Evolutionary conservation across 1,284 basidiomycete genomes (phyloP).

Genomic region (Cerioporus squamosus): DNA sequence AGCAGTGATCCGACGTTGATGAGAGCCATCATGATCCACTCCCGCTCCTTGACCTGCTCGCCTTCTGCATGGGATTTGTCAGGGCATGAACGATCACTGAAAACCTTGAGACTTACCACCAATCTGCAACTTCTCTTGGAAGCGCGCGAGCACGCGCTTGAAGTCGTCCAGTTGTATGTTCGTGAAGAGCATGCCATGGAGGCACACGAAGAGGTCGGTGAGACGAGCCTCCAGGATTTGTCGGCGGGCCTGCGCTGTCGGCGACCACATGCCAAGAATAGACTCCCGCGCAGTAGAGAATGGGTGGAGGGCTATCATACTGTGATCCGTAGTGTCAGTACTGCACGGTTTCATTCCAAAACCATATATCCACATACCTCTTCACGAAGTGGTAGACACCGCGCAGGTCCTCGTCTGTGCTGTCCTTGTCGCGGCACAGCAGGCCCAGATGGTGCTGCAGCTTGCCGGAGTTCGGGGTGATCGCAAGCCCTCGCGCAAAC

Average conservation of each 20-base stretch:
- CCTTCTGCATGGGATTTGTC: slow-evolving; percentile 22
- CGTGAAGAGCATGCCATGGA: slow-evolving; percentile 97
- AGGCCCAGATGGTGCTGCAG: slow-evolving; percentile 95
- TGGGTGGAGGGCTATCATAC: slow-evolving; percentile 89
- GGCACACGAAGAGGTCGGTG: slow-evolving; percentile 85
- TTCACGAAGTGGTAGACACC: slow-evolving; percentile 95
- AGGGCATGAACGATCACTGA: not conserved
- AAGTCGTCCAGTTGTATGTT: slow-evolving; percentile 95
- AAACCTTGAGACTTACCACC: slow-evolving; percentile 46
- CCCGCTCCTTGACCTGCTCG: slow-evolving; percentile 69
- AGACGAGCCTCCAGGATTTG: slow-evolving; percentile 78
- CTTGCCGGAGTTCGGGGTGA: slow-evolving; percentile 90
- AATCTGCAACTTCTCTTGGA: slow-evolving; percentile 85
- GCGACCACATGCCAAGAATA: slow-evolving; percentile 84
- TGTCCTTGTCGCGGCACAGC: slow-evolving; percentile 80
- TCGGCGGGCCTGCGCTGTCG: slow-evolving; percentile 70
- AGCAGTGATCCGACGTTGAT: slow-evolving; percentile 84
- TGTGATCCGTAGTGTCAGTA: slow-evolving; percentile 35
- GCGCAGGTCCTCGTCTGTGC: slow-evolving; percentile 88
- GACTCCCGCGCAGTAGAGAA: slow-evolving; percentile 89
- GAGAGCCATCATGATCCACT: slow-evolving; percentile 96
- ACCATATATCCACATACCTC: slow-evolving; percentile 59
- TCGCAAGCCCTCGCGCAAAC: slow-evolving; percentile 88
- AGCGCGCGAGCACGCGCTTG: slow-evolving; percentile 76
- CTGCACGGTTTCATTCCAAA: slow-evolving; percentile 4